These are phyloP conservation scores for Serendipita sp. DNA, from an alignment of 768 basidiomycete genomes.

Conservation along the genomic window DNA sequence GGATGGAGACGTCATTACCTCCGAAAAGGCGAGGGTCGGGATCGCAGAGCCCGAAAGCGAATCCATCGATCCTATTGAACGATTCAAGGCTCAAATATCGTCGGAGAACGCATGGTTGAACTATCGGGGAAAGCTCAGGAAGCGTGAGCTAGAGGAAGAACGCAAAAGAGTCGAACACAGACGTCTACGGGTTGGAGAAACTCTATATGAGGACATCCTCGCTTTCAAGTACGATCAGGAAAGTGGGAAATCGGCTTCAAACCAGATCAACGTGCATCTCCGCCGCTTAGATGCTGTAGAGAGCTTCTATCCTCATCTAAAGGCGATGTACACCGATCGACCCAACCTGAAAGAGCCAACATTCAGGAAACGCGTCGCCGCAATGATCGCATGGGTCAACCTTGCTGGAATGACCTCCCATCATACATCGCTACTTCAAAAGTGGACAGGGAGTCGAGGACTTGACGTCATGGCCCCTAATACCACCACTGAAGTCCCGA, in stretches of 20 bases:
- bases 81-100: not conserved
- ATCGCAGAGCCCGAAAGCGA: conserved; percentile 32
- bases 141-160: conserved; percentile 69
- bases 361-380: conserved; percentile 74
- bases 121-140: conserved; percentile 72
- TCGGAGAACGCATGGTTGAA: conserved; percentile 75
- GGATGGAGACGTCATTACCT: conserved; percentile 83
- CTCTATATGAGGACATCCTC: conserved; percentile 69
- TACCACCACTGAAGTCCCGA: conserved; percentile 43
- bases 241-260: conserved; percentile 25
- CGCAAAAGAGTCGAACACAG: conserved; percentile 66
- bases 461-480: conserved; percentile 76
- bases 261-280: conserved; percentile 49
- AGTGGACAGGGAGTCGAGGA: conserved; percentile 88
- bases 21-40: conserved; percentile 86
- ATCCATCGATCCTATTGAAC: not conserved
- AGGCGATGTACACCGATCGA: conserved; percentile 65
- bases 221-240: conserved; percentile 47
- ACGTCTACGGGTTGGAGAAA: conserved; percentile 62
- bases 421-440: conserved; percentile 63
- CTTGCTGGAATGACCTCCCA: conserved; percentile 70
- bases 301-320: conserved; percentile 72
- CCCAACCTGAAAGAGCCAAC: conserved; percentile 43
- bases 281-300: conserved; percentile 66
- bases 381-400: conserved; percentile 85